These are phyloP conservation scores for Thalassiosira sp. DNA, from an alignment of 352 stramenopile genomes.

Conservation along the genomic window DNA sequence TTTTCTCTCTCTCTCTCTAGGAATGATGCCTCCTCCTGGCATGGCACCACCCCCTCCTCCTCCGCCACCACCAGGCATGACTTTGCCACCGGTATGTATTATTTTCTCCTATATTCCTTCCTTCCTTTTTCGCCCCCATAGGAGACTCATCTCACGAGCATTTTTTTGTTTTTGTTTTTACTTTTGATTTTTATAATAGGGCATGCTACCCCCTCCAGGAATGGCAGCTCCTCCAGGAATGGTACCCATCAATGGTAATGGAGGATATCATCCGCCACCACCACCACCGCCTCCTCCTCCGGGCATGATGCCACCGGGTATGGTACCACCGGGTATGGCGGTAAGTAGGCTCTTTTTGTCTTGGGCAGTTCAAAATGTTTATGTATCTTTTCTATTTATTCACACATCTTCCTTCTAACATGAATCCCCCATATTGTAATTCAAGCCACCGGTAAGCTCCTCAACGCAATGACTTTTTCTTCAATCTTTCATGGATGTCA, in stretches of 20 bases:
- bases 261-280: not conserved
- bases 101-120: not conserved
- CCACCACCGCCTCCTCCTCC: constrained; percentile 10
- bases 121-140: not conserved
- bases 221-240: constrained; percentile 34
- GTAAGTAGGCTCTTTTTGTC: constrained; percentile 1
- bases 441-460: too few relatives aligned
- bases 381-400: too few relatives aligned
- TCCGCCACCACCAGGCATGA: constrained; percentile 38
- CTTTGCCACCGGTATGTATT: constrained; percentile 34
- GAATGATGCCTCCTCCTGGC: constrained; percentile 36
- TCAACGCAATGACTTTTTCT: too few relatives aligned
- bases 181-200: too few relatives aligned
- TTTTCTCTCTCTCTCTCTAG: not conserved
- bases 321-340: constrained; percentile 12
- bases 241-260: constrained; percentile 8
- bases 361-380: too few relatives aligned
- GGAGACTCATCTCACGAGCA: not conserved
- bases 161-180: constrained; percentile 13
- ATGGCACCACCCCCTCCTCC: constrained; percentile 32
- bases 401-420: not conserved
- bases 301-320: constrained; percentile 28
- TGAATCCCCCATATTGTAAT: too few relatives aligned
- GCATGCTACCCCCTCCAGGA: constrained; percentile 34
- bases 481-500: too few relatives aligned